phyloP scores from a whole-genome alignment of 257 asterid genomes.

The Nicotiana otophora region DNA sequence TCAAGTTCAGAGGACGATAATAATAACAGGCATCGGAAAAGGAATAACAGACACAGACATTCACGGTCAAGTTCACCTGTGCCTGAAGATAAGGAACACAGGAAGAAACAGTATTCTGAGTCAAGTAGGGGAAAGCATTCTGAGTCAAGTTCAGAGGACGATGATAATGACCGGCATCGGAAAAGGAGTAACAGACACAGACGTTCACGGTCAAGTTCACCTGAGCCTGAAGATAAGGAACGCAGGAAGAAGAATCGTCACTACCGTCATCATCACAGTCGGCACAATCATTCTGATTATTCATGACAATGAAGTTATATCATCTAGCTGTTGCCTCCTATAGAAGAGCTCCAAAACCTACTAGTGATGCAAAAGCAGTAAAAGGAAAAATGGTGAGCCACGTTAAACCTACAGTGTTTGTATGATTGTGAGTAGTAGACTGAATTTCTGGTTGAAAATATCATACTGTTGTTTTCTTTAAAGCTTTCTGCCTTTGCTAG shows the following conservation, averaged over 20 bases:
- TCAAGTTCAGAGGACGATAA: background rate
- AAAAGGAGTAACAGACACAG: background rate
- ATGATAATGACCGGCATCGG: background rate
- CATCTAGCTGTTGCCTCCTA: background rate
- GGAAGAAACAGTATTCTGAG: background rate
- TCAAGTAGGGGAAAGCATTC: background rate
- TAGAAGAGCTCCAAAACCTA: background rate
- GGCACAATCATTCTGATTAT: background rate
- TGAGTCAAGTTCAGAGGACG: background rate
- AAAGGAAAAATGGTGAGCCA: background rate
- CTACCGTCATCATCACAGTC: background rate
- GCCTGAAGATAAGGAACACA: conserved; percentile 8
- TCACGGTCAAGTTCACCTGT: conserved; percentile 24
- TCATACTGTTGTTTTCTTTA: no score
- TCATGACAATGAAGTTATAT: conserved; percentile 8
- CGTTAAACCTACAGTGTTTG: background rate
- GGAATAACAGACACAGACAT: background rate
- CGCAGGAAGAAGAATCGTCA: background rate
- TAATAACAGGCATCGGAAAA: background rate
- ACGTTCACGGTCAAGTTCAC: background rate
- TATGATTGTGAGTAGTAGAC: no score
- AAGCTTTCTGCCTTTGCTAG: no score
- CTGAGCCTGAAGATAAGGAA: conserved; percentile 11
- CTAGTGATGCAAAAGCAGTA: background rate
- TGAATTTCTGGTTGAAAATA: no score